These are phyloP conservation scores for Backusella westeae DNA, from an alignment of 192 early-diverging fungal genomes.

Conservation along the genomic window DNA sequence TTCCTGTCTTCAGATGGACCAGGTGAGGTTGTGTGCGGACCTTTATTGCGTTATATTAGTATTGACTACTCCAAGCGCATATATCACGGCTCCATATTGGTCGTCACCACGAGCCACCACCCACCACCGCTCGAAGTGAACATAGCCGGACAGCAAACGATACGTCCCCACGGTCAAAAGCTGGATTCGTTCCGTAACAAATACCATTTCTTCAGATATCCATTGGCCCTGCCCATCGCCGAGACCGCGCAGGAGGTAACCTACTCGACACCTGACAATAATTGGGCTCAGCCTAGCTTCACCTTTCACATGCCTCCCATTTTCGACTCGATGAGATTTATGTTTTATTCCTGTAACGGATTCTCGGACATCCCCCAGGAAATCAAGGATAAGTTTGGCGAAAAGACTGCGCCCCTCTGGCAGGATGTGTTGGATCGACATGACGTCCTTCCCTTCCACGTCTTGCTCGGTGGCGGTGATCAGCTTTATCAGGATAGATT, in stretches of 20 bases:
- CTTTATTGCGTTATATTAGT: constrained; percentile 44
- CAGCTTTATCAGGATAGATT: constrained; percentile 68
- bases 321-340: constrained; percentile 59
- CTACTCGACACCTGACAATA: constrained; percentile 36
- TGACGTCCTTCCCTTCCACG: constrained; percentile 57
- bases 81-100: constrained; percentile 45
- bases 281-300: constrained; percentile 26
- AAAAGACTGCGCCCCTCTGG: constrained; percentile 58
- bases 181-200: constrained; percentile 57
- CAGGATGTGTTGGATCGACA: constrained; percentile 65
- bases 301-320: constrained; percentile 44
- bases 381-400: constrained; percentile 45
- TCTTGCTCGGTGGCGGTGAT: constrained; percentile 74
- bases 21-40: constrained; percentile 38
- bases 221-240: constrained; percentile 49
- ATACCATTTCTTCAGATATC: constrained; percentile 63
- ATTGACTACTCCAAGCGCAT: constrained; percentile 35
- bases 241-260: constrained; percentile 41
- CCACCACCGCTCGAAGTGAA: constrained; percentile 25
- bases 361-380: constrained; percentile 55
- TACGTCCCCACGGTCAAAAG: constrained; percentile 13
- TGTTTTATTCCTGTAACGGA: constrained; percentile 74
- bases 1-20: neutral
- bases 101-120: constrained; percentile 40
- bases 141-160: constrained; percentile 1